Evolutionary conservation across 192 early-diverging fungal species (phyloP), one percentile per base, ranked within the genome.

Genomic region (Coemansia sp.): DNA sequence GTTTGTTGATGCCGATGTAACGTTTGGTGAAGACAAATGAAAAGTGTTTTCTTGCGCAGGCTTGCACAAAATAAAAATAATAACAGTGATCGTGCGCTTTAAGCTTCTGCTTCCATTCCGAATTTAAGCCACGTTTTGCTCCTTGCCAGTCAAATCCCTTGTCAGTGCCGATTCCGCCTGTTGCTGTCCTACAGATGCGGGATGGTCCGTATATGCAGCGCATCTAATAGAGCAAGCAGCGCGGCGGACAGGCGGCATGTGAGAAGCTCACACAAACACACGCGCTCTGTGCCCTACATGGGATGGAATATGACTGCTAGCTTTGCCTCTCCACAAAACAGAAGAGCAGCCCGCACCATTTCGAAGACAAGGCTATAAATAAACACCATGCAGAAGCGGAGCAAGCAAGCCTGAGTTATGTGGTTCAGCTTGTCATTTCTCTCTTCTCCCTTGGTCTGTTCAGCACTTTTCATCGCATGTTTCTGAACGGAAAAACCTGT

Each of bases 61-160:
- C 44, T 45, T 15, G 44, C 44, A 12, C 44, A 45, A 45, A 45
- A 45, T 32, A 32, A 32, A 32, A 32, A 21, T 21, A 32, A 32
- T 4, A 32, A 32, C 44, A 12, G 44, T 45, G 44, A 45, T 45
- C 13, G 7, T 53, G 10, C 52, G 10, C n/a, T 53, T 38, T 15
- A 32, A 32, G 32, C 32, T 32, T 32, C 32, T 32, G 32, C 32
- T 1, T 32, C 32, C 32, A 32, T 32, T 19, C 52, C 26, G 53
- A 52, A 19, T 41, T 65, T 56, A 65, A 71, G 70, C 70, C 70
- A 71, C 70, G 70, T 71, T 71, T 71, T 53, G 1, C 52, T 18
- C 8, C 13, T 23, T 53, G 32, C 44, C 44, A 45, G 44, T 45
- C 44, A 45, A 45, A 45, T 1, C 44, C 44, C 44, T 2, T 6